Evolutionary conservation across 1,284 basidiomycete species (phyloP).

Genomic region (Ceratobasidium sp.): DNA sequence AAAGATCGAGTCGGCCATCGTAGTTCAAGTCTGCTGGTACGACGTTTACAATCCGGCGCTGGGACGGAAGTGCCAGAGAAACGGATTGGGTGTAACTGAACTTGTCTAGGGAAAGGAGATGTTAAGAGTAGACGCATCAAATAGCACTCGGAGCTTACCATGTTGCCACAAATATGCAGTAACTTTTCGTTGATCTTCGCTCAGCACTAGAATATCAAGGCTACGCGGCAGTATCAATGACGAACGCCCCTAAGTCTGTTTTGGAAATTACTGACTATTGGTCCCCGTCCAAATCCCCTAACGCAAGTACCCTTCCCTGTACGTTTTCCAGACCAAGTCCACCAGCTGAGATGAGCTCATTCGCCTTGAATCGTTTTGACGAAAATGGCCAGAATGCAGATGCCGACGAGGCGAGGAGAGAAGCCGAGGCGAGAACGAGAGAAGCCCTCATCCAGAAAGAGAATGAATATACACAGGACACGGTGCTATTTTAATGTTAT

Average conservation of each 20-base stretch:
- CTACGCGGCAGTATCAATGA: constrained; percentile 53
- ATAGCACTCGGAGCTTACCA: constrained; percentile 58
- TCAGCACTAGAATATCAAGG: constrained; percentile 81
- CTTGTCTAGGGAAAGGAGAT: constrained; percentile 54
- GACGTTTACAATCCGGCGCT: constrained; percentile 64
- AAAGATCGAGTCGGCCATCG: constrained; percentile 87
- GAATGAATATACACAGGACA: too few species aligned
- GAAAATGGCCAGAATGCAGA: constrained; percentile 77
- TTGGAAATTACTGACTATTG: constrained; percentile 74
- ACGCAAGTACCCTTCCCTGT: constrained; percentile 77
- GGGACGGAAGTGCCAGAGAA: constrained; percentile 48
- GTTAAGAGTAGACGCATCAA: background rate
- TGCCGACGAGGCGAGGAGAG: constrained; percentile 31
- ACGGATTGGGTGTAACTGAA: constrained; percentile 67
- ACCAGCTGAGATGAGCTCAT: constrained; percentile 83
- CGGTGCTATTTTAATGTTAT: too few species aligned
- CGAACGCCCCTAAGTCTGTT: background rate
- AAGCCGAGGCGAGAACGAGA: constrained; percentile 11
- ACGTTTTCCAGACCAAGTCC: constrained; percentile 75
- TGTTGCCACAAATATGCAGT: constrained; percentile 86
- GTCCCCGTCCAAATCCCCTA: constrained; percentile 95
- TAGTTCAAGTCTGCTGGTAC: constrained; percentile 93
- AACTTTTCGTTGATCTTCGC: constrained; percentile 73
- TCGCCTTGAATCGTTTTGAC: constrained; percentile 84
- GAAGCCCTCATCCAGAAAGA: background rate